Conservation (phyloP, 176 grass and related monocot genomes). For the Thinopyrum elongatum region DNA sequence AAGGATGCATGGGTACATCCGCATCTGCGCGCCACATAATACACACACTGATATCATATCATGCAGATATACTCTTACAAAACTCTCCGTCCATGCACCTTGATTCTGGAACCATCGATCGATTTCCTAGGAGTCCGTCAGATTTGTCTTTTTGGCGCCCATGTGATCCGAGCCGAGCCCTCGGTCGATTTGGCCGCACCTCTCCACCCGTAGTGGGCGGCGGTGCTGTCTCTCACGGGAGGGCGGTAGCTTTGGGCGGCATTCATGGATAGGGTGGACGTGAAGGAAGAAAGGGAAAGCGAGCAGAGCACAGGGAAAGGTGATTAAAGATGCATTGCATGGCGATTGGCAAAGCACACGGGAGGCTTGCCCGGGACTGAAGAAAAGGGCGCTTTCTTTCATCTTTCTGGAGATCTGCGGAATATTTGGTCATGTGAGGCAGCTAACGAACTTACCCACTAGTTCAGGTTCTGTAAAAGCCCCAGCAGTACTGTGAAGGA, state of each 20-base stretch:
- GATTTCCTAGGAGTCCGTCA: constrained; percentile 1
- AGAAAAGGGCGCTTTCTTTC: constrained; percentile 37
- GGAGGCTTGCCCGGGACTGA: constrained; percentile 34
- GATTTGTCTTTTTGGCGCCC: constrained; percentile 21
- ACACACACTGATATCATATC: no score
- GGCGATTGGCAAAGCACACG: constrained; percentile 23
- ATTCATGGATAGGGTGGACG: constrained; percentile 22
- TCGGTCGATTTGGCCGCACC: constrained; percentile 35
- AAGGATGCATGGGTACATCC: neutral
- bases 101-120: constrained; percentile 8
- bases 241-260: constrained; percentile 27
- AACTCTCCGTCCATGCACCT: neutral
- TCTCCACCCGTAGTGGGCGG: neutral
- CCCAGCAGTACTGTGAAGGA: neutral
- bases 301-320: neutral
- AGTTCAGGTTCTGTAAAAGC: neutral
- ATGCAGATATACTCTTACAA: no score
- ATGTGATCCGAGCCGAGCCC: constrained; percentile 26
- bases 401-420: constrained; percentile 45
- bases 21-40: neutral
- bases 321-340: constrained; percentile 26
- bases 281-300: constrained; percentile 21
- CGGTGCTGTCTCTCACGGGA: constrained; percentile 37
- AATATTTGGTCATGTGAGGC: constrained; percentile 40
- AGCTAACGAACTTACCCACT: neutral